Evolutionary conservation across 176 grass and related monocot genomes (phyloP).

Genomic region (Carex scoparia): DNA sequence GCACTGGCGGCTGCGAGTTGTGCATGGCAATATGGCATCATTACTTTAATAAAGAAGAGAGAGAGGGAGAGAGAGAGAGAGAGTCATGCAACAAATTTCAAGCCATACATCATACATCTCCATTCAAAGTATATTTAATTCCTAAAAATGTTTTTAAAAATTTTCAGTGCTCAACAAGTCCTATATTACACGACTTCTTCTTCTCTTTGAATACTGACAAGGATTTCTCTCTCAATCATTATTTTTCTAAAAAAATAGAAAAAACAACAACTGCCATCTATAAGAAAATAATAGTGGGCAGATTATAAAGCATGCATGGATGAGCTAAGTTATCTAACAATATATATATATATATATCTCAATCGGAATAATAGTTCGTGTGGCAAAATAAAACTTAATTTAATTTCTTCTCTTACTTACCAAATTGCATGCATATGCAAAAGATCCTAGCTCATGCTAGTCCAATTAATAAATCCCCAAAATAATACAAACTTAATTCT

Average conservation of each 20-base stretch:
- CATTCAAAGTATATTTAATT: slow-evolving; percentile 1
- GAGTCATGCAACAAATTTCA: slow-evolving; percentile 22
- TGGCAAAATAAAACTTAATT: background rate
- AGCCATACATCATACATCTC: slow-evolving; percentile 21
- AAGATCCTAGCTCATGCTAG: background rate
- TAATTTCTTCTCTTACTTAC: background rate
- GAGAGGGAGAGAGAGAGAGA: background rate
- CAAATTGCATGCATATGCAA: slow-evolving; percentile 7
- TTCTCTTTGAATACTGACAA: background rate
- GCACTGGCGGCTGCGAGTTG: background rate
- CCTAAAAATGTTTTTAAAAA: background rate
- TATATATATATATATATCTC: background rate
- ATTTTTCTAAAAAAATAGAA: background rate
- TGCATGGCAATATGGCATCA: slow-evolving; percentile 6
- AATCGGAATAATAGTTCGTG: background rate
- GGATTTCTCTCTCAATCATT: background rate
- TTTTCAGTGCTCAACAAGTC: background rate
- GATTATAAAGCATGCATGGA: slow-evolving; percentile 1
- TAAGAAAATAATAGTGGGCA: background rate
- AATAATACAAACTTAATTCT: background rate
- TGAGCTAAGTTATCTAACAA: background rate
- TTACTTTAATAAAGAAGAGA: slow-evolving; percentile 25
- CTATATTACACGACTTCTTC: slow-evolving; percentile 5
- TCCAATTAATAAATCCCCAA: background rate
- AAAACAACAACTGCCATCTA: background rate